These are phyloP conservation scores for Bertia moriformis DNA, from an alignment of 2,329 filamentous ascomycete genomes.

Conservation along the genomic window DNA sequence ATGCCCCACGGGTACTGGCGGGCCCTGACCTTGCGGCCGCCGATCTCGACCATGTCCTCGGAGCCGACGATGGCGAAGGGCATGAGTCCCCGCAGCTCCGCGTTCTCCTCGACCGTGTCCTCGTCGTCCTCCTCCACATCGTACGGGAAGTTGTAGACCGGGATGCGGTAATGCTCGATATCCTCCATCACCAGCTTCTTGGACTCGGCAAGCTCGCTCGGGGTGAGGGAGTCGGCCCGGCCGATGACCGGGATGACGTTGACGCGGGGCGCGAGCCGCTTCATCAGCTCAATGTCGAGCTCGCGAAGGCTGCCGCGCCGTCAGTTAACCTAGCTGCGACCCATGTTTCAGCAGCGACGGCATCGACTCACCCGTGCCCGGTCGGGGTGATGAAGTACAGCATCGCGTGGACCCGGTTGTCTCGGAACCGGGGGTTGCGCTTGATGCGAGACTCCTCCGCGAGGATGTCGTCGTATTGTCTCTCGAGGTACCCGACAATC, in stretches of 20 bases:
- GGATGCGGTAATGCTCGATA: conserved; percentile 98
- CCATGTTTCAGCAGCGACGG: conserved; percentile 7
- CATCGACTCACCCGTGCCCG: conserved; percentile 64
- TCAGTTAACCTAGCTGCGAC: no score
- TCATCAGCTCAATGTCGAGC: conserved; percentile 99
- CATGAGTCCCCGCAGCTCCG: conserved; percentile 92
- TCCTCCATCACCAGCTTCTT: conserved; percentile 99
- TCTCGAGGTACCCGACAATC: conserved; percentile 95
- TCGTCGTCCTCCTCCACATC: conserved; percentile 99
- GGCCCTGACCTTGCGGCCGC: conserved; percentile 79
- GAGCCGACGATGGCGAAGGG: conserved; percentile 97
- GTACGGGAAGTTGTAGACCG: conserved; percentile 99
- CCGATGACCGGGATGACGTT: conserved; percentile 99
- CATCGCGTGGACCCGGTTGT: conserved; percentile 95
- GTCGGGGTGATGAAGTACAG: conserved; percentile 99
- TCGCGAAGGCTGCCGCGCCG: conserved; percentile 58
- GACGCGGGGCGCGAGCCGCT: conserved; percentile 90
- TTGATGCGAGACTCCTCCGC: conserved; percentile 99
- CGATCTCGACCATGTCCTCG: conserved; percentile 87
- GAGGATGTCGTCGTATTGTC: conserved; percentile 98
- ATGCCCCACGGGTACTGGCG: conserved; percentile 98
- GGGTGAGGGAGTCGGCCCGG: conserved; percentile 93
- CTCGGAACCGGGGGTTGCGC: conserved; percentile 98
- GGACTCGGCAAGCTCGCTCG: conserved; percentile 89
- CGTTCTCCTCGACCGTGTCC: conserved; percentile 98